phyloP scores from a whole-genome alignment of 805 yeast genomes.

The Huiozyma sinensis region DNA sequence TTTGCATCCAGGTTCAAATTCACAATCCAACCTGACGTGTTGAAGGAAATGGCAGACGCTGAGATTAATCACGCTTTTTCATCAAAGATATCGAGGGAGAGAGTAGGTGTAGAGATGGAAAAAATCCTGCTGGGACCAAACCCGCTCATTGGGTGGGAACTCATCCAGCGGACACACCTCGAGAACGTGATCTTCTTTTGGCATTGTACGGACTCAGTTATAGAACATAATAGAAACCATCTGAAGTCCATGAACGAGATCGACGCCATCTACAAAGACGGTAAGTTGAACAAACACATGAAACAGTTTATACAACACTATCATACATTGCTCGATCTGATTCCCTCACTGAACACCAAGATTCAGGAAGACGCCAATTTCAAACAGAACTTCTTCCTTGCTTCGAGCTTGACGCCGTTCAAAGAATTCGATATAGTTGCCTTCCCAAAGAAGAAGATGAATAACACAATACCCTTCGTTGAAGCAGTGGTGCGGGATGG shows the following conservation, averaged over 20 bases:
- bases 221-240: slow-evolving; percentile 17
- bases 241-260: slow-evolving; percentile 8
- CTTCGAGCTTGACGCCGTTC: slow-evolving; percentile 17
- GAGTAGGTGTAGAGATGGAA: slow-evolving; percentile 77
- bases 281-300: slow-evolving; percentile 9
- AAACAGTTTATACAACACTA: slow-evolving; percentile 3
- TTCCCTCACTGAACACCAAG: slow-evolving; percentile 3
- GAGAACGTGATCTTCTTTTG: slow-evolving; percentile 48
- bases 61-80: slow-evolving; percentile 49
- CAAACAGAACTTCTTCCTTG: slow-evolving; percentile 12
- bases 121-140: slow-evolving; percentile 61
- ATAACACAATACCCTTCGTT: slow-evolving; percentile 21
- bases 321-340: slow-evolving; percentile 2
- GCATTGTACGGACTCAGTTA: slow-evolving; percentile 18
- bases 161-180: slow-evolving; percentile 46
- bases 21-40: slow-evolving; percentile 45
- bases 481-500: slow-evolving; percentile 56
- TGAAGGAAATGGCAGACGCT: slow-evolving; percentile 51
- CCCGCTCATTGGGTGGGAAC: slow-evolving; percentile 51
- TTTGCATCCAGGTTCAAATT: slow-evolving; percentile 77
- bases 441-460: slow-evolving; percentile 18
- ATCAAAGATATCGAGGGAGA: slow-evolving; percentile 75
- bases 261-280: slow-evolving; percentile 11
- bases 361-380: slow-evolving; percentile 6
- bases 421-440: slow-evolving; percentile 14